phyloP scores from a whole-genome alignment of 345 rosid species.

The Eucalyptus urophylla region DNA sequence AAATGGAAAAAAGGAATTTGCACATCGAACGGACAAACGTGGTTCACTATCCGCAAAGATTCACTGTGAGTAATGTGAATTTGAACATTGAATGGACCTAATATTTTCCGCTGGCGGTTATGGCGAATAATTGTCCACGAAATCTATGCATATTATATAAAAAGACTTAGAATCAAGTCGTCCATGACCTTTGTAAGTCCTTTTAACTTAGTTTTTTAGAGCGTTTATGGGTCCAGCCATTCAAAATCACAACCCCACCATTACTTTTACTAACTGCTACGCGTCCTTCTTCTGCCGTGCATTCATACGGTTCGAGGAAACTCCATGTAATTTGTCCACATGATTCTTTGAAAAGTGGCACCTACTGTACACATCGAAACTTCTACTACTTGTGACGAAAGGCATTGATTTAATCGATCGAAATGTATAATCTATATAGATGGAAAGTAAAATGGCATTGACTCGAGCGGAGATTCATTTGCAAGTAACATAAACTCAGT shows the following conservation, averaged over 20 bases:
- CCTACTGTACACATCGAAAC: neutral
- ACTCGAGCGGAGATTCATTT: neutral
- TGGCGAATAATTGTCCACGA: neutral
- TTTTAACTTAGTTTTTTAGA: neutral
- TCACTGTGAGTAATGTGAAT: neutral
- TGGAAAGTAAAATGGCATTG: neutral
- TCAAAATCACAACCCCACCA: neutral
- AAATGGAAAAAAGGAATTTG: neutral
- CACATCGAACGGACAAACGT: neutral
- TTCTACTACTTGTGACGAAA: neutral
- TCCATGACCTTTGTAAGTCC: rapidly evolving
- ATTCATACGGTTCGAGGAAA: neutral
- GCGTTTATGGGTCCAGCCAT: neutral
- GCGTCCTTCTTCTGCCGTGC: neutral
- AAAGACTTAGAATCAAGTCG: neutral
- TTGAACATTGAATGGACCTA: neutral
- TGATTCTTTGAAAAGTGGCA: neutral
- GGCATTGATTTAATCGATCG: neutral
- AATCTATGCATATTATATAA: neutral
- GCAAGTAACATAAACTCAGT: neutral
- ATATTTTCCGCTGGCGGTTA: neutral
- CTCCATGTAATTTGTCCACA: neutral
- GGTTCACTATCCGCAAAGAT: neutral
- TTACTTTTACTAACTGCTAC: neutral
- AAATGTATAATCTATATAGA: neutral